A percentile compares a stretch with the other conserved stretches of the same genome.
phyloP scores from a whole-genome alignment of 345 rosid species.

The Gossypium stocksii region DNA sequence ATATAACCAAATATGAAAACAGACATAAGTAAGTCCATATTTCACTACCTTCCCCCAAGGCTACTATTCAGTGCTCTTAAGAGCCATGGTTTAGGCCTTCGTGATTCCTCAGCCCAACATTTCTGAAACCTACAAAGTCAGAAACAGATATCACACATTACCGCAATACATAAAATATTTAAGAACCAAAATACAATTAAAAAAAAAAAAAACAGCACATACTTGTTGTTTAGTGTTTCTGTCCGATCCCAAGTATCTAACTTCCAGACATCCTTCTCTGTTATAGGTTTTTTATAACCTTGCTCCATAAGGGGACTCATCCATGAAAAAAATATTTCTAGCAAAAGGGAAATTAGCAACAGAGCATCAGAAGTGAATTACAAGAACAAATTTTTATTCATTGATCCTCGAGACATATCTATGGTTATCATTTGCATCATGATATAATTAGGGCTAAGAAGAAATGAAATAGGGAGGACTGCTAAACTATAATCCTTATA shows the following conservation, averaged over 20 bases:
- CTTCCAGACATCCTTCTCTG: slow-evolving; percentile 93
- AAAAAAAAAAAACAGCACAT: slow-evolving; percentile 5
- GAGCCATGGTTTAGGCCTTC: slow-evolving; percentile 81
- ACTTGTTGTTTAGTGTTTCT: slow-evolving; percentile 72
- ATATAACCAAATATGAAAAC: background rate
- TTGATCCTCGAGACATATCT: slow-evolving; percentile 3
- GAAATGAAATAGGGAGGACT: slow-evolving; percentile 4
- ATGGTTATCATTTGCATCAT: background rate
- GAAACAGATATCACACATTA: slow-evolving; percentile 21
- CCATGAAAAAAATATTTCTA: slow-evolving; percentile 75
- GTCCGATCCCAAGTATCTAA: slow-evolving; percentile 90
- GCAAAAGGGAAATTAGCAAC: slow-evolving; percentile 10
- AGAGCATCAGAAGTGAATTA: slow-evolving; percentile 14
- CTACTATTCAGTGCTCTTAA: slow-evolving; percentile 72
- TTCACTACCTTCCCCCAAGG: slow-evolving; percentile 84
- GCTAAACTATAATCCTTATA: background rate
- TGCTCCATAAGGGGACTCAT: slow-evolving; percentile 81
- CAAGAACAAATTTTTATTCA: background rate
- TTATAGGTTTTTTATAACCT: slow-evolving; percentile 84
- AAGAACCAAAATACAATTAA: slow-evolving; percentile 15
- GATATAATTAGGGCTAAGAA: slow-evolving; percentile 5
- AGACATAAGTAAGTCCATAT: background rate
- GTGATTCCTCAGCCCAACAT: slow-evolving; percentile 84
- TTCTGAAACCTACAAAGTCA: slow-evolving; percentile 58
- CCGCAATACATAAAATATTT: slow-evolving; percentile 15